These are phyloP conservation scores for Ormosia emarginata DNA, from an alignment of 306 rosid genomes.

Conservation along the genomic window DNA sequence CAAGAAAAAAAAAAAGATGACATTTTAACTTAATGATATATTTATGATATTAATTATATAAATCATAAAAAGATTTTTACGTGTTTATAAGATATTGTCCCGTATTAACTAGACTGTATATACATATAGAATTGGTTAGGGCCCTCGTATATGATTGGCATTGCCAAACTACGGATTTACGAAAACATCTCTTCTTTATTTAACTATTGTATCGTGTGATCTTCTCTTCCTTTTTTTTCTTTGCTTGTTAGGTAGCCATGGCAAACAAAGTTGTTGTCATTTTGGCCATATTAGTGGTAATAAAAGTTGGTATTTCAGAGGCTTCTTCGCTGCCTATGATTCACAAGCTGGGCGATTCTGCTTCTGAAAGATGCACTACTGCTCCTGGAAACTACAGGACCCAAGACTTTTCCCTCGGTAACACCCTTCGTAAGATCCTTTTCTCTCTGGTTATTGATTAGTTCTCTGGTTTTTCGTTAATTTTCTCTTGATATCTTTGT, in stretches of 20 bases:
- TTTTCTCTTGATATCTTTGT: neutral
- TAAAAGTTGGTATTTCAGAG: neutral
- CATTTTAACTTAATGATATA: too few relatives aligned
- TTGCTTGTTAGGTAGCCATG: neutral
- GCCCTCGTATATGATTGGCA: too few relatives aligned
- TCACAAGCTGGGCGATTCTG: neutral
- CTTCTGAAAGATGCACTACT: neutral
- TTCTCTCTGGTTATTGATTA: neutral
- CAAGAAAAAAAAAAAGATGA: too few relatives aligned
- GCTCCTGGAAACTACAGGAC: neutral
- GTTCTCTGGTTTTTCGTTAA: neutral
- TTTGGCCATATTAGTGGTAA: neutral
- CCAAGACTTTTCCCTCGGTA: neutral
- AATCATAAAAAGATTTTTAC: too few relatives aligned
- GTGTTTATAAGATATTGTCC: too few relatives aligned
- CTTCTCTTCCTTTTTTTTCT: too few relatives aligned
- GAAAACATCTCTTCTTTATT: too few relatives aligned
- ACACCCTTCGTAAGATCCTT: neutral
- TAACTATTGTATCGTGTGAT: too few relatives aligned
- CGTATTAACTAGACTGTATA: too few relatives aligned
- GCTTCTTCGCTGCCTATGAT: neutral
- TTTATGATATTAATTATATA: too few relatives aligned
- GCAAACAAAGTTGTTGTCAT: neutral
- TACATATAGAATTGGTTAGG: too few relatives aligned
- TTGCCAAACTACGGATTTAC: too few relatives aligned